phyloP scores from a whole-genome alignment of 345 rosid genomes.

The Pelargonium nanum region DNA sequence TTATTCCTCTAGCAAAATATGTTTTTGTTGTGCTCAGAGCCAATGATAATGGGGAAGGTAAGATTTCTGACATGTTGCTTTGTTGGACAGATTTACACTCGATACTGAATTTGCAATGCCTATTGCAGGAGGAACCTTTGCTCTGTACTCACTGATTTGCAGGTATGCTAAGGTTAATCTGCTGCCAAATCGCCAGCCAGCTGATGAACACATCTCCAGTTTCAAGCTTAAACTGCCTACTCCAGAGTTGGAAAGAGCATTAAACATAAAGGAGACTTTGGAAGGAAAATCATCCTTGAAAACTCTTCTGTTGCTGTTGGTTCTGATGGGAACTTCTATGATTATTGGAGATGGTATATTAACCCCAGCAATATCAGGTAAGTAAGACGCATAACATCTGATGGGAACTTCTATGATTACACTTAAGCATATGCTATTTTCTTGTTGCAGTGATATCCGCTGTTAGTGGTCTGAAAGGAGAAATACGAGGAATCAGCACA shows the following conservation, averaged over 20 bases:
- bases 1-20: constrained; percentile 16
- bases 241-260: constrained; percentile 11
- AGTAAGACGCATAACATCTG: too few relatives aligned
- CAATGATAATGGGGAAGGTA: constrained; percentile 30
- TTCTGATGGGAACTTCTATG: constrained; percentile 31
- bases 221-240: constrained; percentile 13
- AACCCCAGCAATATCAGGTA: constrained; percentile 28
- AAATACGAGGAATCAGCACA: background rate
- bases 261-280: constrained; percentile 7
- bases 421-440: background rate
- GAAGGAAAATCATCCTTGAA: constrained; percentile 13
- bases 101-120: background rate
- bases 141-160: constrained; percentile 25
- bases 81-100: background rate
- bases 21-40: constrained; percentile 18
- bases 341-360: constrained; percentile 34
- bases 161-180: constrained; percentile 19
- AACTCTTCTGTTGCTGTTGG: constrained; percentile 16
- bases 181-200: constrained; percentile 23
- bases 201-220: constrained; percentile 17
- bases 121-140: constrained; percentile 25
- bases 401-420: too few relatives aligned
- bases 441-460: background rate
- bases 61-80: background rate
- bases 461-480: background rate